Base-by-base conservation (phyloP, 176 grass and related monocot genomes). In the Eleusine indica region DNA sequence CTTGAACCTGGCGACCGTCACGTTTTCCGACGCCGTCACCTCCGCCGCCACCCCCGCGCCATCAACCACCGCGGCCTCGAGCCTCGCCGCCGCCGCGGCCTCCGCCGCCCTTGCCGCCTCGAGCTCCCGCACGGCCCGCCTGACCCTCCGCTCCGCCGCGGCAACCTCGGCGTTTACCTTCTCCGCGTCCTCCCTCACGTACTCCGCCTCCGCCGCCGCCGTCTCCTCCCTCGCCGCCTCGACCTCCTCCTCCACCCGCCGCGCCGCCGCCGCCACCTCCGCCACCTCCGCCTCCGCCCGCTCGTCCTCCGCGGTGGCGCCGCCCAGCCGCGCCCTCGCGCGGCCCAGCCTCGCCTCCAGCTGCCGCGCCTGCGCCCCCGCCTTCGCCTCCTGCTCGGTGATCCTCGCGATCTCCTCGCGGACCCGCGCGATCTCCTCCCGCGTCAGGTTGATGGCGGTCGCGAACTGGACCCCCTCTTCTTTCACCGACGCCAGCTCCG, bases 1-100 rank as follows among this genome's bases (percentile, higher is more conserved):
- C 83, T 98, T 93, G 52, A 87, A 87, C 84, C 90, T 88, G 10
- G 91, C 72, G 58, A 98, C 74, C 14, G 85, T 89, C 15, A 95
- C 43, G 66, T 86, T 83, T 62, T 74, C 80, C 0, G 73, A 73
- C 78, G 78, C 68, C 49, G 18, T 39, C 51, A 77, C 68, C 14
- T 71, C 57, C 68, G 79, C 75, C 5, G 38, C 82, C 70, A 51
- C 49, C 61, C 69, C 69, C 46, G 73, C 73, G 60, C 41, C 49
- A 46, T 80, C 32, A 35, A 1, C 87, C 1, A 87, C 16, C 38
- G 52, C n/a, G n/a, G 37, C 85, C 85, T 86, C 88, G 62, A 95
- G 77, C 68, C 51, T 88, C 86, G 56, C 87, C 47, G 89, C 70
- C 41, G 89, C 93, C 13, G 63, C 68, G 30, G 76, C 86, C 85